Evolutionary conservation across 179 eudicot genomes (phyloP), one percentile per base, ranked within the genome.

Genomic region (Gypsophila paniculata): DNA sequence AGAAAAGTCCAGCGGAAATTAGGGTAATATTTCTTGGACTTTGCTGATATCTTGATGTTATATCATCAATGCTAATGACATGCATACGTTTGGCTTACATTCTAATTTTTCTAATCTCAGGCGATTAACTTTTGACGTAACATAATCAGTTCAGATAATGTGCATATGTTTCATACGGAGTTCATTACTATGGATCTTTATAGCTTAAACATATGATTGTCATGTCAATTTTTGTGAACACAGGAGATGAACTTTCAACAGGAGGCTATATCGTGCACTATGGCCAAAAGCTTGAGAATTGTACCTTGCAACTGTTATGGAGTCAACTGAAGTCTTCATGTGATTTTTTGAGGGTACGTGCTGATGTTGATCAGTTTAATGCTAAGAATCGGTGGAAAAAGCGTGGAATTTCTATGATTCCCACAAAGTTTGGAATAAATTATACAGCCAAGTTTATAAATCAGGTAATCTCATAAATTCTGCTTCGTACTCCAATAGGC

Each of bases 361-460:
- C 80, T 67, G 90, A 88, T 71, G 95, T 86, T 73, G 85, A 90
- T 72, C 80, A 77, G 69, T 95, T 90, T 69, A 95, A 95, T 79
- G 68, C 61, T 77, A 81, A 83, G 34, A 92, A 91, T 80, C 80
- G 97, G 23, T 95, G 96, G 96, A 95, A 83, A 73, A 95, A 95
- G 73, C 96, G 96, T 61, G 99, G 99, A 73, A 68, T 92, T 72
- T 83, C 99, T 61, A 84, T 95, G 83, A 58, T 95, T 73, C 99
- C 99, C 51, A 95, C 96, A 15, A 92, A 88, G 63, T 90, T 95
- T 85, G 99, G 99, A 53, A 92, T 95, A 73, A 81, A 97, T 19
- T 95, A 92, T 71, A 92, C 96, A 57, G 65, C 93, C 7, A 95
- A 95, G 82, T 95, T 95, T 81, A 81, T 95, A 93, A 95, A 95